Conservation (phyloP, 495 filamentous ascomycete genomes). For the Tuber melanosporum region DNA sequence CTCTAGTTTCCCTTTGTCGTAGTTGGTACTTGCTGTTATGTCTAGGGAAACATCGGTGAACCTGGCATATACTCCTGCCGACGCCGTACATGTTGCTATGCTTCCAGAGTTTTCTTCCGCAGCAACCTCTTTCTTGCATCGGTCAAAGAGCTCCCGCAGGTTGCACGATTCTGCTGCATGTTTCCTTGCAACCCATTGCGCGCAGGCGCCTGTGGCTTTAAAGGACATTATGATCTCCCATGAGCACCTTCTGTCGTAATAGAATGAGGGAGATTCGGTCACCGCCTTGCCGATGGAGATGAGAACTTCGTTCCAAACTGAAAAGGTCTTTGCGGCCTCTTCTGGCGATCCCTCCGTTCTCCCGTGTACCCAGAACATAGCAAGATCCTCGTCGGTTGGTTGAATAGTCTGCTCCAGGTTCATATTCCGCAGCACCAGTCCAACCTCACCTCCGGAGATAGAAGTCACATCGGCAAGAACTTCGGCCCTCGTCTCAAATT, state of each 20-base stretch:
- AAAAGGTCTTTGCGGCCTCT: no score
- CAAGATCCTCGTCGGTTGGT: not conserved
- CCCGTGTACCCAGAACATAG: not conserved
- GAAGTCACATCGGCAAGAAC: conserved; percentile 9
- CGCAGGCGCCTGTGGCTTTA: not conserved
- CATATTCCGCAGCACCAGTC: conserved; percentile 4
- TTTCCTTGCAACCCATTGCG: not conserved
- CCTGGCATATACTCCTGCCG: not conserved
- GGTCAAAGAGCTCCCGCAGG: not conserved
- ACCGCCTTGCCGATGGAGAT: not conserved
- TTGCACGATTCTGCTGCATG: not conserved
- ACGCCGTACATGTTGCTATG: not conserved
- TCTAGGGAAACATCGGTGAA: not conserved
- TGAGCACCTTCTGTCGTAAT: not conserved
- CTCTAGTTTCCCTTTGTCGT: not conserved
- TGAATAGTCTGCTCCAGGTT: conserved; percentile 11
- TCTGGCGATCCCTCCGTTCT: not conserved
- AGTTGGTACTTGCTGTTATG: not conserved
- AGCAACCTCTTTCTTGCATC: not conserved
- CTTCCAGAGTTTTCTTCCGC: not conserved
- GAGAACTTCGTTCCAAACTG: not conserved
- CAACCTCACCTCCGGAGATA: conserved; percentile 6
- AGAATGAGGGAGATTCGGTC: not conserved
- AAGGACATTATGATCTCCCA: not conserved
- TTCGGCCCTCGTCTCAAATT: conserved; percentile 9